These are phyloP conservation scores for Aspergillus piperis DNA, from an alignment of 2,329 filamentous ascomycete species.

Conservation along the genomic window DNA sequence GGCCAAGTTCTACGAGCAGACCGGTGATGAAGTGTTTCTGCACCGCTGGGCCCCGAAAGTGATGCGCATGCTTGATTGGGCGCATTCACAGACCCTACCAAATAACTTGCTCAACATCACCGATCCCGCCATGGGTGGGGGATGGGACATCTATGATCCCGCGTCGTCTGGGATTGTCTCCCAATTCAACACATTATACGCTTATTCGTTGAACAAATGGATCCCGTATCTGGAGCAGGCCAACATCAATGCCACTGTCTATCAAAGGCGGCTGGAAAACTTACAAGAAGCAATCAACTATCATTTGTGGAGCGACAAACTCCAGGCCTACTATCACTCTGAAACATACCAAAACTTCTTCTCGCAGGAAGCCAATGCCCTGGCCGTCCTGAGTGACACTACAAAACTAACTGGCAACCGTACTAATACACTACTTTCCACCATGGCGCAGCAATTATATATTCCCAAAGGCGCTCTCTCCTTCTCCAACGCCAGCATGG, in stretches of 20 bases:
- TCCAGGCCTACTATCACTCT: slow-evolving; percentile 16
- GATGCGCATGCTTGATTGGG: slow-evolving; percentile 16
- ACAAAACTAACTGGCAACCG: not conserved
- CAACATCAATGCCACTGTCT: slow-evolving; percentile 6
- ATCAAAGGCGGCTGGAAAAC: slow-evolving; percentile 5
- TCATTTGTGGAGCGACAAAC: slow-evolving; percentile 15
- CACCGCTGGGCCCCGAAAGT: slow-evolving; percentile 11
- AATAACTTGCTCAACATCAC: slow-evolving; percentile 18
- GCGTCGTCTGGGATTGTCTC: slow-evolving; percentile 9
- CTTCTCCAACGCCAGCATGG: slow-evolving; percentile 15
- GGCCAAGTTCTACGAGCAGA: slow-evolving; percentile 15
- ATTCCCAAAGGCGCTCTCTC: slow-evolving; percentile 14
- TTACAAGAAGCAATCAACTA: slow-evolving; percentile 12
- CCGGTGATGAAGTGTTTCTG: slow-evolving; percentile 12
- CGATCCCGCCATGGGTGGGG: slow-evolving; percentile 11
- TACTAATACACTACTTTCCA: slow-evolving; percentile 2
- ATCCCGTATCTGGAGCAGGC: slow-evolving; percentile 9
- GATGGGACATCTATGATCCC: slow-evolving; percentile 20
- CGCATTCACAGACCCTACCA: slow-evolving; percentile 15
- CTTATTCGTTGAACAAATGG: slow-evolving; percentile 14
- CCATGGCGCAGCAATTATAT: slow-evolving; percentile 13
- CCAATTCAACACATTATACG: slow-evolving; percentile 18
- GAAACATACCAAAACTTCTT: slow-evolving; percentile 12
- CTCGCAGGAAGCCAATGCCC: slow-evolving; percentile 19
- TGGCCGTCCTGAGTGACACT: slow-evolving; percentile 15